Evolutionary conservation across 257 asterid genomes (phyloP), one percentile per base, ranked within the genome.

Genomic region (Solanum appendiculatum): DNA sequence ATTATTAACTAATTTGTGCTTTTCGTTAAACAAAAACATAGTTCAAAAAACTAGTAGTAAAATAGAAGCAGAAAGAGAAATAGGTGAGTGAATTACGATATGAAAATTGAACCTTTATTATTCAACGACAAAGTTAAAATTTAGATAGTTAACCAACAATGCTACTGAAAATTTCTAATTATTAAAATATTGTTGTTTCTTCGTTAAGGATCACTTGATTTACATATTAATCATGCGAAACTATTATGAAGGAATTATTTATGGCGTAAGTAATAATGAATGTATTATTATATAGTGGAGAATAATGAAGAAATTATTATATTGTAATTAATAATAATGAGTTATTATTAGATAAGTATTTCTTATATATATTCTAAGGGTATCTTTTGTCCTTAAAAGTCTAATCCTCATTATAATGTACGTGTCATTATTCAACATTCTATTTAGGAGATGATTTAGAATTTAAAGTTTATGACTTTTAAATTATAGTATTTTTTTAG

Each of bases 61-160:
- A 80, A 46, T 29, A 27, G 18, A 29, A 27, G 84, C 64, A n/a
- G 4, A 51, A 51, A 3, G 3, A 51, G 23, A 51, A 51, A 51
- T 51, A 0, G n/a, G 0, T 16, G 4, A 42, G 5, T 51, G 6
- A 16, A 51, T 51, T 18, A 51, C 5, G 18, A 51, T 18, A 9
- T 51, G 60, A 51, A 10, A 51, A 16, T 51, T 16, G 3, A 18
- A 6, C n/a, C n/a, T 51, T 51, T 51, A 18, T 51, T 18, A 51
- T 2, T 51, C 9, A 2, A 0, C 9, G 3, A 51, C 6, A 51
- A 51, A 0, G 0, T 51, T 0, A 51, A 5, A 51, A 6, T 51
- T 51, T 18, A 18, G 0, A 51, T 18, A 51, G 23, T 51, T 3
- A 51, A 16, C 2, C 23, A 16, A 51, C 0, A 16, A 51, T 16